A percentile compares a stretch with the other conserved stretches of the same genome.
phyloP scores from a whole-genome alignment of 1,139 yeast species.

The Magnusiomyces suaveolens region DNA sequence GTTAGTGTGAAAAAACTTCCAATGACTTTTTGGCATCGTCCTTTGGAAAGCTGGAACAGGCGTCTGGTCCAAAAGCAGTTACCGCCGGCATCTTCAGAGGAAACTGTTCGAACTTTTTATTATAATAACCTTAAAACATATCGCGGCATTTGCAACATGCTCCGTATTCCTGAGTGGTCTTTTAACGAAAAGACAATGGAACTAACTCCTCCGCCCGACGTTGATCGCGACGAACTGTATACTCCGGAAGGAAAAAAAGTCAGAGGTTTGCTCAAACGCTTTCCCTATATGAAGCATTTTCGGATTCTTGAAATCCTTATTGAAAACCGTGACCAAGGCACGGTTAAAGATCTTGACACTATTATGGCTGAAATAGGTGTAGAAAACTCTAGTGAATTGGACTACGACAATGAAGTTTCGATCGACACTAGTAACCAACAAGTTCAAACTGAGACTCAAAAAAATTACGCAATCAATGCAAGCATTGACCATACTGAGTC shows the following conservation, averaged over 20 bases:
- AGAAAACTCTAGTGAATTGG: neutral
- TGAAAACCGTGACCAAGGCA: neutral
- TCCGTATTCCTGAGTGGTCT: neutral
- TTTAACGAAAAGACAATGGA: neutral
- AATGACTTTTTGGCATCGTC: neutral
- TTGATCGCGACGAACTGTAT: neutral
- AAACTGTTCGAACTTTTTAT: neutral
- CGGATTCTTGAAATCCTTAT: neutral
- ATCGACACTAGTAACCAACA: neutral
- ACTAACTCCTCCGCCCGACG: neutral
- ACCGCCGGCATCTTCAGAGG: neutral
- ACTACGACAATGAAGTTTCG: neutral
- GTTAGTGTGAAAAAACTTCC: neutral
- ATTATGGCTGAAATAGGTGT: neutral
- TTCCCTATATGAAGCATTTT: neutral
- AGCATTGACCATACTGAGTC: neutral
- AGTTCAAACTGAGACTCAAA: neutral
- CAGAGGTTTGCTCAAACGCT: neutral
- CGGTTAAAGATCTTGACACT: neutral
- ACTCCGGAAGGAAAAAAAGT: neutral
- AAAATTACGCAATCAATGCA: neutral
- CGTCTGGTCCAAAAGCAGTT: neutral
- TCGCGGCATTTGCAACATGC: neutral
- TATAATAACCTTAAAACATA: neutral
- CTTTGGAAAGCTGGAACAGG: neutral